Base-by-base conservation (phyloP, 2,329 filamentous ascomycete species). In the Keithomyces neogunnii region DNA sequence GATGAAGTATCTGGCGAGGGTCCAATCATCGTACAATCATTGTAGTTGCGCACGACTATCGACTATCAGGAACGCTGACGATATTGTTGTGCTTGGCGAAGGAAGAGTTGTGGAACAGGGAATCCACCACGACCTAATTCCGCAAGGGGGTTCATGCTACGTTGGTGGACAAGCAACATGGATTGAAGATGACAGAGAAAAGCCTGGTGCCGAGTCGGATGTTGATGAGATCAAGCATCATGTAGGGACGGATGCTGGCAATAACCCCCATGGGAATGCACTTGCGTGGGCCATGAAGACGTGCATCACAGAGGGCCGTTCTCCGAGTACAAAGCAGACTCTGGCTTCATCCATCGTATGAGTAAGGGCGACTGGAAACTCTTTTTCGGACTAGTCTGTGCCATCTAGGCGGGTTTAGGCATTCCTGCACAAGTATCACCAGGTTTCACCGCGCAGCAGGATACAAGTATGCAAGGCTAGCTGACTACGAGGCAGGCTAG, bases 81-180 rank as follows among this genome's bases (percentile, higher is more conserved):
- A 77, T 47, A 85, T 86, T 45, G 66, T 84, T 19, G 81, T 86
- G 5, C 67, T 85, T 54, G 69, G 76, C 2, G 67, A 75, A 51
- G 82, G 82, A 0, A 62, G 69, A 40, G 72, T 81, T 3, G 66
- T 80, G 5, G 81, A 85, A 62, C 68, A 77, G 56, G 82, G 82
- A 0, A 78, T 73, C 1, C 81, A 85, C 51, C 71, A 78, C 5
- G 71, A 79, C 43, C 68, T 85, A 2, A 64, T 85, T n/a, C 60
- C 64, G 19, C 26, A 13, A 10, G 13, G 26, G 26, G 28, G 31
- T 43, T 11, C 45, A 50, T 35, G 33, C 33, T 11, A 2, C 33
- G 6, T 35, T 35, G 33, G 33, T 35, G 6, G 33, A 35, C 33
- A 35, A 35, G 33, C 33, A 35, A 11, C 33, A 35, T n/a, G n/a